Base-by-base conservation (phyloP, 129 eudicot species). In the Saposhnikovia divaricata region DNA sequence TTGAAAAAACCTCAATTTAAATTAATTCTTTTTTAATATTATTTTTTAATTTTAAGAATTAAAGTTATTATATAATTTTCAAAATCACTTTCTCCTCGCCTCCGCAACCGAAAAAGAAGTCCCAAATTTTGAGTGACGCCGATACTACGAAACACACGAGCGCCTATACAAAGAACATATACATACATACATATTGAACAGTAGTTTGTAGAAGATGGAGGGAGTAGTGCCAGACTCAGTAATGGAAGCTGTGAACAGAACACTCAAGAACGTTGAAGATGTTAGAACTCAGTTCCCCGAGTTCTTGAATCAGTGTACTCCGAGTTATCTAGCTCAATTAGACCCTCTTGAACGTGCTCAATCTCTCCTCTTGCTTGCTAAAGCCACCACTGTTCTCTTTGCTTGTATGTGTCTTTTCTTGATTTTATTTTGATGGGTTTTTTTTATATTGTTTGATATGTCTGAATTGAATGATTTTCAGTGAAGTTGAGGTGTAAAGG, bases 401-500 rank as follows among this genome's bases (percentile, higher is more conserved):
- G 61, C 95, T 40, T 78, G 97, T 91, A 87, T 75, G 72, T 74
- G 0, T 13, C 4, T 13, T 66, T 16, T 77, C 45, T 65, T 7
- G 73, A 21, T 75, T 16, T 66, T 53, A n/a, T 80, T 31, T n/a
- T 28, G 14, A 15, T 9, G 4, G 53, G 15, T 31, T 47, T 43
- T 43, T 42, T 71, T 25, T 23, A 27, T 57, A 25, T 42, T 23
- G 53, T 75, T 74, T 27, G 18, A 57, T 76, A 44, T 27, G 13
- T 23, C 4, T 61, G 21, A 63, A 76, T 27, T 80, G 46, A 39
- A 76, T 63, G 75, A 53, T 47, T 86, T 86, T 86, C 84, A 94
- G 98, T 94, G 87, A 91, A 83, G 90, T 77, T 94, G 83, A 82
- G 97, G 39, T 94, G 98, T 86, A 87, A 78, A 81, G 98, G 98